Evolutionary conservation across 2,329 filamentous ascomycete genomes (phyloP).

Genomic region (Fusarium nelsonii): DNA sequence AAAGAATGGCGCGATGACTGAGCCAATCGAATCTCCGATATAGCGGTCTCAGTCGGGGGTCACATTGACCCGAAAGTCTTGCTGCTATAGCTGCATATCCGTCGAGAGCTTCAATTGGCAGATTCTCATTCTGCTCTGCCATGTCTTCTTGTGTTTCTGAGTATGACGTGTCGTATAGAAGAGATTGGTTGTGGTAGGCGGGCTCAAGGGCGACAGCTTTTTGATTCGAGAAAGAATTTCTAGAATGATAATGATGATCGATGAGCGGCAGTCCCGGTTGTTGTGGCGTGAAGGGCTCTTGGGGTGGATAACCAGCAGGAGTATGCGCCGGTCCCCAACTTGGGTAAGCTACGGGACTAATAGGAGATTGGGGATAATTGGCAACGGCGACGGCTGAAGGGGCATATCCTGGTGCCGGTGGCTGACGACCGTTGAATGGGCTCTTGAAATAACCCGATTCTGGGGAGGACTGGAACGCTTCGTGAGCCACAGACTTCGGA

Average conservation of each 20-base stretch:
- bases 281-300: constrained; percentile 24
- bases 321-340: constrained; percentile 29
- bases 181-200: constrained; percentile 4
- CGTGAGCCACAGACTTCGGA: constrained; percentile 19
- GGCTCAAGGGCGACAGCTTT: constrained; percentile 1
- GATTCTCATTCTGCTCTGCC: constrained; percentile 50
- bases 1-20: constrained; percentile 84
- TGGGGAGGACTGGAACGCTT: constrained; percentile 28
- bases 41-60: constrained; percentile 66
- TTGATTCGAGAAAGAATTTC: constrained; percentile 16
- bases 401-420: constrained; percentile 8
- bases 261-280: constrained; percentile 2
- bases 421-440: constrained; percentile 16
- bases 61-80: constrained; percentile 56
- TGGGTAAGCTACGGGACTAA: constrained; percentile 12
- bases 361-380: constrained; percentile 29
- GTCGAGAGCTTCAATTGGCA: constrained; percentile 56
- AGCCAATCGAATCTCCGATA: constrained; percentile 86
- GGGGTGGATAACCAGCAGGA: constrained; percentile 29
- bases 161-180: constrained; percentile 13
- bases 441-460: constrained; percentile 32
- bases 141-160: constrained; percentile 24
- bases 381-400: constrained; percentile 14
- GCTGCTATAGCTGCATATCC: constrained; percentile 75
- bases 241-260: constrained; percentile 23